Percentiles rank a stretch among this genome's conserved stretches.
phyloP scores from a whole-genome alignment of 163 green algal genomes.

The Chloromonas sp. region DNA sequence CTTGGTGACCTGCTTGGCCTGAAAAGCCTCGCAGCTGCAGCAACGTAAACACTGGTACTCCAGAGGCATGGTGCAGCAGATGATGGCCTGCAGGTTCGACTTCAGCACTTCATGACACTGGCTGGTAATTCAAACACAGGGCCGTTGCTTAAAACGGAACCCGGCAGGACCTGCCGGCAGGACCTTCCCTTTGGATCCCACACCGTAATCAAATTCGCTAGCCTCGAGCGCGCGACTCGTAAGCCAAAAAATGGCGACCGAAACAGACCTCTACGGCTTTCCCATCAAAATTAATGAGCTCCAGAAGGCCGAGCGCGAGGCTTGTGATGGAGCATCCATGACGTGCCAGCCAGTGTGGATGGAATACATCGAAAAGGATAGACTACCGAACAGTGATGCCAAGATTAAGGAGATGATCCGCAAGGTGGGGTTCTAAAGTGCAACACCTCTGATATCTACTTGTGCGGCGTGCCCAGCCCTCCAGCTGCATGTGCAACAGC shows the following conservation, averaged over 20 bases:
- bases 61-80: background rate
- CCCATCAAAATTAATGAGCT: conserved; percentile 18
- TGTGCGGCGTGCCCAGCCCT: background rate
- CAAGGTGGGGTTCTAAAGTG: conserved; percentile 16
- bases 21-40: background rate
- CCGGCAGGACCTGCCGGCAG: too few relatives aligned
- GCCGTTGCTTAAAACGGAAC: too few relatives aligned
- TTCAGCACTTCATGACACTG: background rate
- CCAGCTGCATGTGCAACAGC: background rate
- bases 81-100: background rate
- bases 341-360: conserved; percentile 9
- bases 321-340: background rate
- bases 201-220: too few relatives aligned
- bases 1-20: conserved; percentile 45
- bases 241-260: background rate
- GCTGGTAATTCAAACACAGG: too few relatives aligned
- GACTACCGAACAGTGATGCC: conserved; percentile 22
- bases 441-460: background rate
- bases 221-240: background rate
- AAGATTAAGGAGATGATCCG: conserved; percentile 51
- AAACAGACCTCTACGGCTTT: conserved; percentile 41
- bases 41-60: conserved; percentile 4
- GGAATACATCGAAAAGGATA: conserved; percentile 27
- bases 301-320: conserved; percentile 26
- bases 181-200: too few relatives aligned